Evolutionary conservation across 2,329 filamentous ascomycete species (phyloP), one percentile per base, ranked within the genome.

Genomic region (Periconia macrospinosa): DNA sequence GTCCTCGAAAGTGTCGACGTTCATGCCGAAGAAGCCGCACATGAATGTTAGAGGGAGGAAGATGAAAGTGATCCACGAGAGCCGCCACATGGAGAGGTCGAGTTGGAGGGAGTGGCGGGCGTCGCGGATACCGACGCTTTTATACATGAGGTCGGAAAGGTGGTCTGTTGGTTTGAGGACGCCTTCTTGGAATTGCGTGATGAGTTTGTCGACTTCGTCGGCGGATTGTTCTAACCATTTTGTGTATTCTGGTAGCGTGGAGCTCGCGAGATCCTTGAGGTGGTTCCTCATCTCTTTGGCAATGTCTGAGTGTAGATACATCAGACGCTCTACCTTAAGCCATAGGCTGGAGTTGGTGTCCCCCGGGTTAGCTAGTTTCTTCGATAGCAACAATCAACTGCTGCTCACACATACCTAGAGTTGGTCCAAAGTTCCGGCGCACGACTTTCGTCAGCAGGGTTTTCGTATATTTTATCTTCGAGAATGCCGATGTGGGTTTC

Each of bases 61-160:
- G 70, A 93, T 92, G 69, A 92, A 90, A 48, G 88, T 89, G 15
- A 87, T 88, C 48, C 86, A 86, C 44, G 85, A 83, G 15, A 86
- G 80, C 19, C 86, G 71, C 78, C 74, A 79, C 79, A 81, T 81
- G 59, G 70, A 75, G 3, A 79, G 65, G 6, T 78, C 78, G 1
- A 83, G 71, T 50, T 80, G 76, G 3, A 82, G 68, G 1, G 75
- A 79, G 51, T 80, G 76, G 2, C 79, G 71, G 2, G 79, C 77
- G 59, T 83, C 81, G 30, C 80, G 72, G 49, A 83, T 82, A 3
- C 76, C 79, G 6, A 83, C 80, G 10, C 74, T 78, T 57, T 81
- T 81, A 60, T 83, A 83, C 74, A 82, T 78, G 48, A 73, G 60
- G 53, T 82, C 80, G 30, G 75, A 79, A 20, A 82, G 68, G 49